phyloP scores from a whole-genome alignment of 192 early-diverging fungal species.

The Gryganskiella cystojenkinii region DNA sequence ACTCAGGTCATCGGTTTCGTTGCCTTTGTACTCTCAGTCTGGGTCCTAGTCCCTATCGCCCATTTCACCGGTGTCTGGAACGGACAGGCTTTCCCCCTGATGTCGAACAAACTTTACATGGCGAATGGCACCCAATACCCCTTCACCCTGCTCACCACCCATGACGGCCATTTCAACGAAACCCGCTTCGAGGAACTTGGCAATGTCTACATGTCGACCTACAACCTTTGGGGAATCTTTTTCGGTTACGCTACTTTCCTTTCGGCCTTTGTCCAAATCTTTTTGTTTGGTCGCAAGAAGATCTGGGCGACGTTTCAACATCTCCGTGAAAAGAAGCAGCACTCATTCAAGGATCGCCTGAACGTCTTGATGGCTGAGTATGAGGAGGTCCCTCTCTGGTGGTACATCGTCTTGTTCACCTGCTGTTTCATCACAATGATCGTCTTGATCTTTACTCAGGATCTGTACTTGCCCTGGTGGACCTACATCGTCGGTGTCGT shows the following conservation, averaged over 20 bases:
- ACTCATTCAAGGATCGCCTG: slow-evolving; percentile 46
- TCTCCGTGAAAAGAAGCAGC: slow-evolving; percentile 31
- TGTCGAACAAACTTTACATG: slow-evolving; percentile 53
- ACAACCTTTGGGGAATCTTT: slow-evolving; percentile 54
- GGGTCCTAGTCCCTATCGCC: slow-evolving; percentile 54
- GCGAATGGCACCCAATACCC: slow-evolving; percentile 49
- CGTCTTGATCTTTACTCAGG: slow-evolving; percentile 48
- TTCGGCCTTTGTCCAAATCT: slow-evolving; percentile 55
- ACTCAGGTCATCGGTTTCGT: slow-evolving; percentile 57
- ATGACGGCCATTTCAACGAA: slow-evolving; percentile 33
- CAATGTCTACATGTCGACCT: slow-evolving; percentile 53
- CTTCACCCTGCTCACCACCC: slow-evolving; percentile 29
- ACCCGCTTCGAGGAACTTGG: slow-evolving; percentile 30
- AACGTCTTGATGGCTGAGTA: slow-evolving; percentile 52
- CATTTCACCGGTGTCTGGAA: slow-evolving; percentile 49
- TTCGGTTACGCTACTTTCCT: slow-evolving; percentile 56
- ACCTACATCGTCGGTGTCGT: slow-evolving; percentile 51
- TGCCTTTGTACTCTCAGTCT: slow-evolving; percentile 58
- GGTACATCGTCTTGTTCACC: slow-evolving; percentile 46
- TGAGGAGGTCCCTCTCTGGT: slow-evolving; percentile 50
- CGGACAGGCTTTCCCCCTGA: slow-evolving; percentile 38
- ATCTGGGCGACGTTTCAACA: slow-evolving; percentile 41
- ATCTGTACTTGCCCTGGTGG: slow-evolving; percentile 54
- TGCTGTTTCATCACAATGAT: slow-evolving; percentile 52
- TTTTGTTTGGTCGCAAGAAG: slow-evolving; percentile 53